These are phyloP conservation scores for Beauveria rudraprayagi DNA, from an alignment of 2,329 filamentous ascomycete species.

Conservation along the genomic window DNA sequence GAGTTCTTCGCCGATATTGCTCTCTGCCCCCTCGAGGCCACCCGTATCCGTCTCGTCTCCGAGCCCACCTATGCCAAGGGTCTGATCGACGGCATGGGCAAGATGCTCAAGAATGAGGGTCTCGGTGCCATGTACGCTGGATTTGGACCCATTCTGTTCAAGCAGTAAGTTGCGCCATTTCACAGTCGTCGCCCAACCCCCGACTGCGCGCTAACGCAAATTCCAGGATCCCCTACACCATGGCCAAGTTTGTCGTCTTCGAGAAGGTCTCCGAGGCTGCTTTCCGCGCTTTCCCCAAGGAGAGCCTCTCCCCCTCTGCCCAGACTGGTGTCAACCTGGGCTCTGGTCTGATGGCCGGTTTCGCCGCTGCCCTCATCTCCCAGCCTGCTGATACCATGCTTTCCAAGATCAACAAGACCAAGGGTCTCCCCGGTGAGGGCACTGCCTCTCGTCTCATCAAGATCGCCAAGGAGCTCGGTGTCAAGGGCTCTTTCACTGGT, in stretches of 20 bases:
- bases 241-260: slow-evolving; percentile 92
- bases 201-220: not conserved
- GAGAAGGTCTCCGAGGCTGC: slow-evolving; percentile 76
- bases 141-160: slow-evolving; percentile 69
- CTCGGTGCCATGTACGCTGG: slow-evolving; percentile 74
- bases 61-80: slow-evolving; percentile 70
- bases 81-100: slow-evolving; percentile 63
- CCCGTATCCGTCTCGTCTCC: slow-evolving; percentile 79
- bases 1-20: slow-evolving; percentile 63
- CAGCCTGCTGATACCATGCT: slow-evolving; percentile 93
- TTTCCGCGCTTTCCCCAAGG: slow-evolving; percentile 65
- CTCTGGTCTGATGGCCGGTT: slow-evolving; percentile 49
- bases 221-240: slow-evolving; percentile 72
- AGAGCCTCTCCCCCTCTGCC: slow-evolving; percentile 53
- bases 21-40: slow-evolving; percentile 78
- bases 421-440: slow-evolving; percentile 78
- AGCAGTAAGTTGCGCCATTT: slow-evolving; percentile 27
- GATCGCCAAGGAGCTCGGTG: slow-evolving; percentile 78
- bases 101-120: slow-evolving; percentile 70
- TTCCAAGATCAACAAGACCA: slow-evolving; percentile 93
- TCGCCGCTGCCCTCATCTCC: slow-evolving; percentile 78
- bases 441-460: slow-evolving; percentile 75
- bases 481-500: slow-evolving; percentile 71
- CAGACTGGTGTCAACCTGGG: slow-evolving; percentile 77
- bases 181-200: not conserved